Conservation (phyloP, 1,139 yeast species). For the Sporopachydermia cereana region DNA sequence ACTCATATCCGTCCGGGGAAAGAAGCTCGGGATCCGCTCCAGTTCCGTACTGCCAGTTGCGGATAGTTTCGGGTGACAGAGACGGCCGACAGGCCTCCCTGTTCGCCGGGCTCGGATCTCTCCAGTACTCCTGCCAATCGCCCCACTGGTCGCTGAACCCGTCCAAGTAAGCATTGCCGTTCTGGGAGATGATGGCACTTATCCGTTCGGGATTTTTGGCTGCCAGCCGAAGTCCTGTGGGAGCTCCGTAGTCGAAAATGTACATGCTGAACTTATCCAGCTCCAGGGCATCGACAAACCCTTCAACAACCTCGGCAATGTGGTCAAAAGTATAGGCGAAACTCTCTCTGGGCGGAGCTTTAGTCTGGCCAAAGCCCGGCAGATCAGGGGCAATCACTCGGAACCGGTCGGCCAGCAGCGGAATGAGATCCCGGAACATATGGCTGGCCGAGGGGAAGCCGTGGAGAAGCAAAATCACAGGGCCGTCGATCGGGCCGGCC, state of each 20-base stretch:
- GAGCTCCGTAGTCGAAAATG: conserved; percentile 35
- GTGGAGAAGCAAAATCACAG: conserved; percentile 28
- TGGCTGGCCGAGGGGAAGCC: conserved; percentile 35
- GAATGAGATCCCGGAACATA: conserved; percentile 28
- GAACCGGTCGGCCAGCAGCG: conserved; percentile 25
- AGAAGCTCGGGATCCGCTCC: conserved; percentile 22
- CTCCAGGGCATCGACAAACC: conserved; percentile 22
- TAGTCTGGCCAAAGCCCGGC: conserved; percentile 33
- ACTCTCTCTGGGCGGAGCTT: conserved; percentile 19
- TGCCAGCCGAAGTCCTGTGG: conserved; percentile 29
- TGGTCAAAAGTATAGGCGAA: conserved; percentile 25
- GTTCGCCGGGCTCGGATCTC: conserved; percentile 12
- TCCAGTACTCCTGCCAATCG: conserved; percentile 26
- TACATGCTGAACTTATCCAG: conserved; percentile 25
- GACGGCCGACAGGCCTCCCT: conserved; percentile 15
- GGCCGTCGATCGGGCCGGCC: conserved; percentile 24
- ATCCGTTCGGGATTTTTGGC: conserved; percentile 23
- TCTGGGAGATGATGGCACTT: conserved; percentile 27
- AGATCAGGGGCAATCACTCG: conserved; percentile 35
- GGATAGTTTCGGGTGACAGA: conserved; percentile 16
- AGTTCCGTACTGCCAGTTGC: conserved; percentile 22
- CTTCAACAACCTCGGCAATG: conserved; percentile 24
- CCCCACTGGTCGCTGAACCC: conserved; percentile 31
- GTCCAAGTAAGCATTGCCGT: conserved; percentile 34
- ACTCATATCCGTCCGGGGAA: conserved; percentile 25